Conservation (phyloP, 768 basidiomycete genomes). For the Leccinum sublutescens region DNA sequence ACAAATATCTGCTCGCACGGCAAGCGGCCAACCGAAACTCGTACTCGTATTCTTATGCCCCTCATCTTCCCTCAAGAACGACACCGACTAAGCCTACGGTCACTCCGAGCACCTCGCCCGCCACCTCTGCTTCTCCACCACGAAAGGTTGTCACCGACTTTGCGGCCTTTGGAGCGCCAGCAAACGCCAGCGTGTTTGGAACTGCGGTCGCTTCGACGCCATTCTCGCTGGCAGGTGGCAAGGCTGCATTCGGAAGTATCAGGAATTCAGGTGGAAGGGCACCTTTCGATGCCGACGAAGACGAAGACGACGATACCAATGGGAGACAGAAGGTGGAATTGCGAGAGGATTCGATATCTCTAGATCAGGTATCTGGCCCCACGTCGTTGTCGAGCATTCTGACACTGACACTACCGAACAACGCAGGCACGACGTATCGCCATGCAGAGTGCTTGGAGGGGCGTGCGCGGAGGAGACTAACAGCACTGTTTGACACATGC, state of each 20-base stretch:
- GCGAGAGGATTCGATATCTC: constrained; percentile 79
- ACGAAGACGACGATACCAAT: constrained; percentile 66
- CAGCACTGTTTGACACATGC: constrained; percentile 2
- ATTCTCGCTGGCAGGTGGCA: constrained; percentile 74
- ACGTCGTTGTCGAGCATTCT: neutral
- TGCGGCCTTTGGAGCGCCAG: constrained; percentile 77
- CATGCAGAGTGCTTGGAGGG: constrained; percentile 88
- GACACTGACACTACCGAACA: constrained; percentile 8
- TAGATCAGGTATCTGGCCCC: constrained; percentile 74
- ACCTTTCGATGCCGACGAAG: constrained; percentile 60
- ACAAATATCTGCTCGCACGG: constrained; percentile 85
- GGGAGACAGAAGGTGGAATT: constrained; percentile 74
- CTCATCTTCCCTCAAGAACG: constrained; percentile 43
- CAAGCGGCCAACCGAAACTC: constrained; percentile 52
- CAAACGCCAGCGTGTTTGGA: constrained; percentile 75
- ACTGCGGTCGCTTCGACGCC: constrained; percentile 82
- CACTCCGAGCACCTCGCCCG: constrained; percentile 20
- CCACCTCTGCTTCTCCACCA: constrained; percentile 58
- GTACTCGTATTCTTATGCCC: constrained; percentile 55
- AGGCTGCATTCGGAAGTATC: constrained; percentile 83
- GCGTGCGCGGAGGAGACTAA: constrained; percentile 50
- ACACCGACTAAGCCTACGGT: constrained; percentile 40
- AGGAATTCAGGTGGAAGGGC: constrained; percentile 40
- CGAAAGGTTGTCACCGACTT: constrained; percentile 90
- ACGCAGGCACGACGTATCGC: constrained; percentile 76